Conservation (phyloP, 2,329 filamentous ascomycete genomes). For the Colletotrichum navitas region DNA sequence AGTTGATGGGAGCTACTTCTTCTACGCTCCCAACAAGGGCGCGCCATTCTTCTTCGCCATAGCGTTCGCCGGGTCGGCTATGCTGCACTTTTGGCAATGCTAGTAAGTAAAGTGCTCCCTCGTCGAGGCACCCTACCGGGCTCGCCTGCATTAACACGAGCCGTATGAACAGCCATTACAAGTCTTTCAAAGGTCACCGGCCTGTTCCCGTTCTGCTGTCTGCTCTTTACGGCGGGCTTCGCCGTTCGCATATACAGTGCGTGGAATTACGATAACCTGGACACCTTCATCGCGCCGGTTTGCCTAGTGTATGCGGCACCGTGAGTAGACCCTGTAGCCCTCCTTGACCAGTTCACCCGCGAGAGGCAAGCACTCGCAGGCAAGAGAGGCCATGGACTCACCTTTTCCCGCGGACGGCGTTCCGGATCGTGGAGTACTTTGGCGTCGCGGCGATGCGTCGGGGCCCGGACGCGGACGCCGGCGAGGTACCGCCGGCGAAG, state of each 20-base stretch:
- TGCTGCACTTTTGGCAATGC: constrained; percentile 58
- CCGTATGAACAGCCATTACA: constrained; percentile 60
- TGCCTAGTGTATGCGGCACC: constrained; percentile 53
- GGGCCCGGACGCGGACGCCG: constrained; percentile 53
- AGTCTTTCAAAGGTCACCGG: constrained; percentile 68
- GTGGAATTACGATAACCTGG: constrained; percentile 50
- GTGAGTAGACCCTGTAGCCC: constrained; percentile 43
- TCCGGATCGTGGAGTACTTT: constrained; percentile 71
- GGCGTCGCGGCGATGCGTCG: constrained; percentile 57
- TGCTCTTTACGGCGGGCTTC: constrained; percentile 69
- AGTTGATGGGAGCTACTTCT: constrained; percentile 60
- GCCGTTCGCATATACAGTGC: constrained; percentile 54
- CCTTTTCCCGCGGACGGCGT: constrained; percentile 62
- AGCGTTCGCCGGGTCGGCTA: constrained; percentile 54
- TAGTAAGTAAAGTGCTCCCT: constrained; percentile 59
- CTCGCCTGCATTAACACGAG: neutral
- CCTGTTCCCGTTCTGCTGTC: constrained; percentile 65
- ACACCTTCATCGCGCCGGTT: constrained; percentile 51
- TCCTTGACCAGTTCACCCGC: neutral
- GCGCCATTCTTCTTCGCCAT: constrained; percentile 62
- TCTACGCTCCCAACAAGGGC: constrained; percentile 62
- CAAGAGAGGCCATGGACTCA: neutral
- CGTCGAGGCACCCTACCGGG: neutral
- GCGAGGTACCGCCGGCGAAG: constrained; percentile 58
- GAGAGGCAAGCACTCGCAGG: neutral